These are phyloP conservation scores for Tolypocladium album DNA, from an alignment of 2,329 filamentous ascomycete genomes.

Conservation along the genomic window DNA sequence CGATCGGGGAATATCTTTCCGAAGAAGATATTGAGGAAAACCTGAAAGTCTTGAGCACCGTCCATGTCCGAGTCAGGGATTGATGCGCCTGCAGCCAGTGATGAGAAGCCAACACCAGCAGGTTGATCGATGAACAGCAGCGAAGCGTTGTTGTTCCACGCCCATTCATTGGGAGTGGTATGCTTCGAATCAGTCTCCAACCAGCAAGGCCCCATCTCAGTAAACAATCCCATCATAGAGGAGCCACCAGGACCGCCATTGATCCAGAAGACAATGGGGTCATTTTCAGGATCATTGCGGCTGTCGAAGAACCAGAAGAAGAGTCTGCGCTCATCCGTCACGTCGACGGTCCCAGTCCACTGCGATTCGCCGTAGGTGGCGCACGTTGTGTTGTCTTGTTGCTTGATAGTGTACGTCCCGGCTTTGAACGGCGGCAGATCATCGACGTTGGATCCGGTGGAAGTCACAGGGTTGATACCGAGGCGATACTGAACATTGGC, in stretches of 20 bases:
- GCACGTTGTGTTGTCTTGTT: neutral
- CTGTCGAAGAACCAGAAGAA: slow-evolving; percentile 18
- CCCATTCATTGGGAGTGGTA: slow-evolving; percentile 40
- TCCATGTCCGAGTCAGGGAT: slow-evolving; percentile 19
- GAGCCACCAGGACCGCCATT: slow-evolving; percentile 48
- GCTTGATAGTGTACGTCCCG: too few relatives aligned
- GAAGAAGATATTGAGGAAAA: slow-evolving; percentile 34
- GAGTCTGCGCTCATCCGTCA: slow-evolving; percentile 1
- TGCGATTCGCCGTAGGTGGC: slow-evolving; percentile 1
- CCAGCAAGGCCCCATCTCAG: slow-evolving; percentile 40
- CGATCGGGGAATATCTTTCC: slow-evolving; percentile 28
- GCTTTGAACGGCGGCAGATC: too few relatives aligned
- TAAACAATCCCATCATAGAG: slow-evolving; percentile 41
- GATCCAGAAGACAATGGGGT: slow-evolving; percentile 41
- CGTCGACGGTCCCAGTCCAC: slow-evolving; percentile 2
- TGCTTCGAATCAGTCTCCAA: slow-evolving; percentile 39
- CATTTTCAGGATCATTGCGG: slow-evolving; percentile 13
- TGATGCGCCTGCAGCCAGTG: slow-evolving; percentile 17
- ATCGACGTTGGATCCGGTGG: too few relatives aligned
- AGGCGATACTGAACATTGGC: too few relatives aligned
- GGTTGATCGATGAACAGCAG: slow-evolving; percentile 22
- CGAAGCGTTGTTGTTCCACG: slow-evolving; percentile 39
- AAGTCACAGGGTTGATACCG: too few relatives aligned
- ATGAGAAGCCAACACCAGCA: slow-evolving; percentile 25
- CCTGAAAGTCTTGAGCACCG: slow-evolving; percentile 29